Conservation (phyloP, 2,329 filamentous ascomycete genomes). For the Colletotrichum gloeosporioides region DNA sequence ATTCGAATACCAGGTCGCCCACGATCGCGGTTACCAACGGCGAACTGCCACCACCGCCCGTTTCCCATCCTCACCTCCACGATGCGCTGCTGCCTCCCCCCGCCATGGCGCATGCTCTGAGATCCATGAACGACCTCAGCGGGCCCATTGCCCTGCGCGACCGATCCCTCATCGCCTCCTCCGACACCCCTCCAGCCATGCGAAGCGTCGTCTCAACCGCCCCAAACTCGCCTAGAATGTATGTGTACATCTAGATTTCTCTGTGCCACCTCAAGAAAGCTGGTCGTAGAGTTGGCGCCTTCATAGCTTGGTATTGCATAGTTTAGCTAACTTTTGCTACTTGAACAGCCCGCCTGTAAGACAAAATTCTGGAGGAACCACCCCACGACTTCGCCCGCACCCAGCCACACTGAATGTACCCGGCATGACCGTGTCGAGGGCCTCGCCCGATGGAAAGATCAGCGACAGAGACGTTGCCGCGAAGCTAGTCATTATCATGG, state of each 20-base stretch:
- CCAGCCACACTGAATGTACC: conserved; percentile 97
- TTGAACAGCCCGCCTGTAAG: conserved; percentile 66
- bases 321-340: conserved; percentile 25
- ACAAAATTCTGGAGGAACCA: conserved; percentile 77
- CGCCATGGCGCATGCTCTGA: conserved; percentile 45
- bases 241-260: conserved; percentile 34
- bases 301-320: not conserved
- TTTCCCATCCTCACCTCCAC: conserved; percentile 27
- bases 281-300: conserved; percentile 1
- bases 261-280: not conserved
- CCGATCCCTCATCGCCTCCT: conserved; percentile 25
- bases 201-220: conserved; percentile 64
- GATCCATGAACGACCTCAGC: conserved; percentile 48
- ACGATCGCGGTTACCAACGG: not conserved
- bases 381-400: conserved; percentile 79
- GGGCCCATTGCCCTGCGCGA: conserved; percentile 31
- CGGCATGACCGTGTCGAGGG: conserved; percentile 91
- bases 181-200: conserved; percentile 60
- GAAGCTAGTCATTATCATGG: conserved; percentile 98
- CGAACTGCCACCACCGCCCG: conserved; percentile 27
- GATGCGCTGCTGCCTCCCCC: conserved; percentile 32
- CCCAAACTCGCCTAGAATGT: conserved; percentile 64
- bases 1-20: conserved; percentile 12
- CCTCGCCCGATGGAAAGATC: conserved; percentile 94
- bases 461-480: conserved; percentile 92